Evolutionary conservation across 768 basidiomycete species (phyloP).

Genomic region (Naganishia vishniacii): DNA sequence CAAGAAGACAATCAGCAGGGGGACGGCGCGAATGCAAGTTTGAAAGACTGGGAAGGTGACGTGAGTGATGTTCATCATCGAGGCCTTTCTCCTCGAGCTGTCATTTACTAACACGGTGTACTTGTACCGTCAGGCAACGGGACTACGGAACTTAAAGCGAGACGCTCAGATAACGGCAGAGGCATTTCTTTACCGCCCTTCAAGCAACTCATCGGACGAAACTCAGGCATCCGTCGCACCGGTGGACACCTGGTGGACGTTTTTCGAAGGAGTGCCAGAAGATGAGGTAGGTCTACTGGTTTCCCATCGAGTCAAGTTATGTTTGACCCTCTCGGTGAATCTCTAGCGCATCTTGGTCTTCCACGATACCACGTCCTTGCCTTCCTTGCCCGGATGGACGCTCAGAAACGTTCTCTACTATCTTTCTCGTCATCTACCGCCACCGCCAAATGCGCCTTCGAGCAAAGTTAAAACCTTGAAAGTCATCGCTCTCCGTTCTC

Average conservation of each 20-base stretch:
- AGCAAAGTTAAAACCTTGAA: constrained; percentile 54
- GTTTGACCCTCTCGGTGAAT: not conserved
- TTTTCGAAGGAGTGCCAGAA: constrained; percentile 55
- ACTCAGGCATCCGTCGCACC: constrained; percentile 6
- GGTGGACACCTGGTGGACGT: constrained; percentile 41
- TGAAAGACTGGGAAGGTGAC: constrained; percentile 16
- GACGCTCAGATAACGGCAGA: constrained; percentile 15
- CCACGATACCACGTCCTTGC: constrained; percentile 75
- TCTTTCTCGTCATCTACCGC: constrained; percentile 55
- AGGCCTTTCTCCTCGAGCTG: too few species aligned
- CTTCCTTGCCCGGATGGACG: constrained; percentile 79
- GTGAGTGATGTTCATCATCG: not conserved
- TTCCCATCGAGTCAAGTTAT: constrained; percentile 23
- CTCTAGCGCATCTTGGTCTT: constrained; percentile 59
- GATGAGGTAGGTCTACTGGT: constrained; percentile 50
- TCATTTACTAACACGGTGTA: too few species aligned
- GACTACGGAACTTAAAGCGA: not conserved
- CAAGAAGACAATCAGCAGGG: not conserved
- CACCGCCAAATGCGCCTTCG: not conserved
- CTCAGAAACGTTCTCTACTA: constrained; percentile 85
- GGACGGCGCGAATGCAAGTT: not conserved
- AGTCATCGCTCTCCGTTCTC: constrained; percentile 69
- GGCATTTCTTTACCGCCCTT: constrained; percentile 14
- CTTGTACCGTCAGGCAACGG: too few species aligned
- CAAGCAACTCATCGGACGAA: not conserved